Base-by-base conservation (phyloP, 441 rosid species). In the Capsella rubella region DNA sequence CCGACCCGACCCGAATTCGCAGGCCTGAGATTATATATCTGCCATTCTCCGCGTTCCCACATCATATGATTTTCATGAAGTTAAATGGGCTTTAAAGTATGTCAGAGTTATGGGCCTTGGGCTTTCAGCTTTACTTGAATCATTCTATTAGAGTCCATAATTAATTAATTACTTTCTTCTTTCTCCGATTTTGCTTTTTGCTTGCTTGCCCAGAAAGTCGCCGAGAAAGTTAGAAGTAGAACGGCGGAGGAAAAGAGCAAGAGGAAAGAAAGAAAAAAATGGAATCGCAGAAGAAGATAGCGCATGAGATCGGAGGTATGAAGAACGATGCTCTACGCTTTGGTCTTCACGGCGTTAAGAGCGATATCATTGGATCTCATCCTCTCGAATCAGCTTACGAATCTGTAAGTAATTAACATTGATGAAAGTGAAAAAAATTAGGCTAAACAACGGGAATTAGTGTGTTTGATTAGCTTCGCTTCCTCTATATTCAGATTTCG, bases 311-410 rank as follows among this genome's bases (percentile, higher is more conserved):
- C 77, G 95, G 97, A 21, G 94, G 89, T 0, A 42, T 86, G 46
- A 87, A 84, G 59, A 84, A 80, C 35, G 95, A 95, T 34, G 85
- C 85, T 13, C 87, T 95, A 15, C 91, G 98, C 0, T 92, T 87
- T 64, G 98, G 97, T 43, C 89, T 90, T 25, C 85, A 89, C 28
- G 92, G 89, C 50, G 90, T 90, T 67, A 92, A 87, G 70, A 88
- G 96, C 81, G 87, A 88, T 73, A 78, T 92, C 68, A 73, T 90
- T 16, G 89, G 86, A 81, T 77, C 93, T 84, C 98, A 95, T 71
- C 96, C 99, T 9, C 90, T 92, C 74, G 87, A 92, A 80, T 81
- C 96, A 35, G 62, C 89, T 29, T 87, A 80, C 68, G 85, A 76
- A 79, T 80, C 90, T 34, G 99, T 95, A 83, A 59, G 2, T 62